These are phyloP conservation scores for Nidularia pulvinata DNA, from an alignment of 768 basidiomycete genomes.

Conservation along the genomic window DNA sequence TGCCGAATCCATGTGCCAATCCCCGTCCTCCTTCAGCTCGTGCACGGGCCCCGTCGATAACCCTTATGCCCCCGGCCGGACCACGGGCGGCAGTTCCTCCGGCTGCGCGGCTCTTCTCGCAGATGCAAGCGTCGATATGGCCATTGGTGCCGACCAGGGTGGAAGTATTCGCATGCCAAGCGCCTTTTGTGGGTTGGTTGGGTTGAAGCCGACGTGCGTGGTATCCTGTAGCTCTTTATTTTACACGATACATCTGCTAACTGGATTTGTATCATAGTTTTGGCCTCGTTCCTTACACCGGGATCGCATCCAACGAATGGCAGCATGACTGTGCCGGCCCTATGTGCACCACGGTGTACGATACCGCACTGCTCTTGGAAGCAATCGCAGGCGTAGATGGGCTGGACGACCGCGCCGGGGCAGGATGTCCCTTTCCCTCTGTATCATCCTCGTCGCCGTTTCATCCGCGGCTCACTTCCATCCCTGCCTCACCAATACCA, in stretches of 20 bases:
- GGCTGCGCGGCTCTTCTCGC: conserved; percentile 41
- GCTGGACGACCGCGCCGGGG: conserved; percentile 33
- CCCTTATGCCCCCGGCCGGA: conserved; percentile 37
- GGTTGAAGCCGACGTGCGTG: conserved; percentile 15
- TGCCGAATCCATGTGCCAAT: conserved; percentile 18
- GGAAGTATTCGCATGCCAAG: conserved; percentile 44
- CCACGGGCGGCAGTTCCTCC: conserved; percentile 39
- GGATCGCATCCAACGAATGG: conserved; percentile 36
- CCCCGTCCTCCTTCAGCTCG: conserved; percentile 16
- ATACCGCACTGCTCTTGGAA: conserved; percentile 35
- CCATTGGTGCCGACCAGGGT: conserved; percentile 47
- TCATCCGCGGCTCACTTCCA: not conserved
- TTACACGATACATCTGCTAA: not conserved
- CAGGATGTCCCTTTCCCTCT: conserved; percentile 10
- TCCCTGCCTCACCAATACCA: too few species aligned
- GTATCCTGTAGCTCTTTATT: not conserved
- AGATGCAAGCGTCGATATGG: conserved; percentile 35
- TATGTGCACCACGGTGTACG: conserved; percentile 32
- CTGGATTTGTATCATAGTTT: conserved; percentile 13
- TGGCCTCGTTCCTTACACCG: conserved; percentile 46
- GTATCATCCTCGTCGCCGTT: not conserved
- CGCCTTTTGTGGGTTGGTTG: conserved; percentile 38
- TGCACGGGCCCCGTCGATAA: conserved; percentile 38
- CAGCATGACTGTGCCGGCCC: conserved; percentile 40
- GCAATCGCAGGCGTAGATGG: conserved; percentile 43